A percentile compares a stretch with the other conserved stretches of the same genome.
Evolutionary conservation across 768 basidiomycete species (phyloP).

Genomic region (Leccinum disarticulatum): DNA sequence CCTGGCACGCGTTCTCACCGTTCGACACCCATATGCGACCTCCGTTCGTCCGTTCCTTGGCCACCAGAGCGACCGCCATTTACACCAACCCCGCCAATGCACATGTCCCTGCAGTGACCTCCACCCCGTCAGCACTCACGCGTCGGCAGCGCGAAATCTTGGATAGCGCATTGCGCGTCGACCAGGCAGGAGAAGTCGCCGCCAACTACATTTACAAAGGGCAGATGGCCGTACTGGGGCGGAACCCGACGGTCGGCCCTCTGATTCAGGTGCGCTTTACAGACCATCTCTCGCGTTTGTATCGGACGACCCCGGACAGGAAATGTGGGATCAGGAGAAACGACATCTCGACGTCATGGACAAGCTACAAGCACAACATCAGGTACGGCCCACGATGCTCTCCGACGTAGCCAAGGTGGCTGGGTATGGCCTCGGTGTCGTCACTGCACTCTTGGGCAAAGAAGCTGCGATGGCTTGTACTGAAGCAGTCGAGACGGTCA

Average conservation of each 20-base stretch:
- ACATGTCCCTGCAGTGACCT: slow-evolving; percentile 42
- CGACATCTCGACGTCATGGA: slow-evolving; percentile 88
- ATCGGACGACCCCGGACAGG: slow-evolving; percentile 45
- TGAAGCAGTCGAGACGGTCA: slow-evolving; percentile 96
- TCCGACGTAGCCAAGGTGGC: slow-evolving; percentile 83
- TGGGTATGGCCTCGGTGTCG: slow-evolving; percentile 84
- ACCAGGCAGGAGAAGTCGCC: slow-evolving; percentile 94
- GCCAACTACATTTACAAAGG: slow-evolving; percentile 96
- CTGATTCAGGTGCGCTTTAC: slow-evolving; percentile 67
- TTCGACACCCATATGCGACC: slow-evolving; percentile 12
- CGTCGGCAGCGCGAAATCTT: slow-evolving; percentile 48
- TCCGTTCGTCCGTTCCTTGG: slow-evolving; percentile 16
- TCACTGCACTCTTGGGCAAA: slow-evolving; percentile 83
- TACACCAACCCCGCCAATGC: slow-evolving; percentile 45
- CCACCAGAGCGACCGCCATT: slow-evolving; percentile 43
- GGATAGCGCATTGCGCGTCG: slow-evolving; percentile 78
- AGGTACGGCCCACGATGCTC: slow-evolving; percentile 78
- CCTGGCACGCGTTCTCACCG: neutral
- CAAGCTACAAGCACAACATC: slow-evolving; percentile 79
- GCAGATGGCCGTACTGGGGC: slow-evolving; percentile 72
- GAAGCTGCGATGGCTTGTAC: slow-evolving; percentile 99
- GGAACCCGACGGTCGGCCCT: slow-evolving; percentile 52
- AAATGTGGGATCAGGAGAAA: slow-evolving; percentile 97
- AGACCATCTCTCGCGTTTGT: neutral
- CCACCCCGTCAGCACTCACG: slow-evolving; percentile 58